These are phyloP conservation scores for Cytospora schulzeri DNA, from an alignment of 2,329 filamentous ascomycete species.

Conservation along the genomic window DNA sequence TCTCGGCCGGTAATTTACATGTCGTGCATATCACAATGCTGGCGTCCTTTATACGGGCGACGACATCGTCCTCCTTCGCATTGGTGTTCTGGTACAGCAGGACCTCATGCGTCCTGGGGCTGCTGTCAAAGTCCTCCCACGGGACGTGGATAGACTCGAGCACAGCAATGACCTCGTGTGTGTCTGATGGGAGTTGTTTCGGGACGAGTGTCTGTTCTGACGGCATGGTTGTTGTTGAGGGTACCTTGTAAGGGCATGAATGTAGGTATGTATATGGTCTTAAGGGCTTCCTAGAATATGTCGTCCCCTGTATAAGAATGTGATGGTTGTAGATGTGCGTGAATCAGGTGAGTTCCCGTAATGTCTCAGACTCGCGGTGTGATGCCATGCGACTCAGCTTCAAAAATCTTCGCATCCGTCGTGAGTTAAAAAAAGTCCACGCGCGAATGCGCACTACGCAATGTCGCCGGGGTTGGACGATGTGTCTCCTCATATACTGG, in stretches of 20 bases:
- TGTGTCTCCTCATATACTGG: not conserved
- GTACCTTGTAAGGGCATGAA: too few relatives aligned
- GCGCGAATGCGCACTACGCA: slow-evolving; percentile 24
- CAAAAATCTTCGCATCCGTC: not conserved
- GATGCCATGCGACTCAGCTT: not conserved
- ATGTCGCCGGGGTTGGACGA: not conserved
- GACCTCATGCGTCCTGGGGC: slow-evolving; percentile 18
- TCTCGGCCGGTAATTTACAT: slow-evolving; percentile 29
- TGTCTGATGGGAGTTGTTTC: slow-evolving; percentile 14
- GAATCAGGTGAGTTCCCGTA: too few relatives aligned
- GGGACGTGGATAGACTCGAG: slow-evolving; percentile 26
- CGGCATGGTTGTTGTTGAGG: not conserved
- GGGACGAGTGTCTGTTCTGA: slow-evolving; percentile 15
- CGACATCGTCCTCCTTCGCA: slow-evolving; percentile 19
- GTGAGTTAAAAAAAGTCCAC: not conserved
- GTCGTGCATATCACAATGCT: slow-evolving; percentile 34
- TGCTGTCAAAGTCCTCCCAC: slow-evolving; percentile 18
- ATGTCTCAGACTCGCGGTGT: too few relatives aligned
- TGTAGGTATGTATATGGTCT: too few relatives aligned
- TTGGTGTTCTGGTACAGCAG: slow-evolving; percentile 23
- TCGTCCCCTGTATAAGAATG: too few relatives aligned
- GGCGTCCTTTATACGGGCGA: slow-evolving; percentile 32
- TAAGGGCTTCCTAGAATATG: not conserved
- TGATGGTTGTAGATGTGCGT: too few relatives aligned
- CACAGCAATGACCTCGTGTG: slow-evolving; percentile 26